phyloP scores from a whole-genome alignment of 1,284 basidiomycete species.

The Pyrrhoderma lamaoense region DNA sequence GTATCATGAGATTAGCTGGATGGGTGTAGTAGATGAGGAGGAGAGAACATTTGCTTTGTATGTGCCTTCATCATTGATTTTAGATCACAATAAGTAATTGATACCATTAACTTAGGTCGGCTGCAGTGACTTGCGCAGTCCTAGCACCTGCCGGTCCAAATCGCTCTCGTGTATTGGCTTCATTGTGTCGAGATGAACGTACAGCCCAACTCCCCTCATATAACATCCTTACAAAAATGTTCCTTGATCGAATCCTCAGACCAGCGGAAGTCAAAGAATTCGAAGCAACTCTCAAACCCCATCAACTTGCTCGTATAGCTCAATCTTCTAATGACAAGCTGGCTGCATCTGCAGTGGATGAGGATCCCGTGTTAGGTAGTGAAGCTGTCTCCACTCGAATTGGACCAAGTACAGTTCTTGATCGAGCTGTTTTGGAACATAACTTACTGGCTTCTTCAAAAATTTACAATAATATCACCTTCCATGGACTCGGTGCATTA shows the following conservation, averaged over 20 bases:
- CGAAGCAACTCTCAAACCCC: slow-evolving; percentile 78
- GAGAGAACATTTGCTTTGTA: slow-evolving; percentile 84
- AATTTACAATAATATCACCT: slow-evolving; percentile 93
- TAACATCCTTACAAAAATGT: slow-evolving; percentile 94
- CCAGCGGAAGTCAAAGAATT: slow-evolving; percentile 86
- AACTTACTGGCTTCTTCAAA: slow-evolving; percentile 93
- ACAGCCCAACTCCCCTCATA: slow-evolving; percentile 72
- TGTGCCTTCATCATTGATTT: too few relatives aligned
- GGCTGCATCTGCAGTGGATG: slow-evolving; percentile 43
- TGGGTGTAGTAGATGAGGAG: slow-evolving; percentile 82
- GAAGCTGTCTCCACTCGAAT: slow-evolving; percentile 59
- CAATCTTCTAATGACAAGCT: slow-evolving; percentile 73
- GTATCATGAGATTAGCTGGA: slow-evolving; percentile 92
- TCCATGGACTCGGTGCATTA: slow-evolving; percentile 77
- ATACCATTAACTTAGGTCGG: slow-evolving; percentile 46
- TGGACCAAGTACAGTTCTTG: slow-evolving; percentile 91
- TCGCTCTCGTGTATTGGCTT: slow-evolving; percentile 85
- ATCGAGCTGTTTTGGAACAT: slow-evolving; percentile 97
- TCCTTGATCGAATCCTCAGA: slow-evolving; percentile 92
- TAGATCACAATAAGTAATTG: too few relatives aligned
- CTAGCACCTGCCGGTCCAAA: slow-evolving; percentile 97
- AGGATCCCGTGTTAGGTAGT: slow-evolving; percentile 20
- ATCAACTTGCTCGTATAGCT: slow-evolving; percentile 88
- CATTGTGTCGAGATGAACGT: slow-evolving; percentile 91
- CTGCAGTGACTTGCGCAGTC: slow-evolving; percentile 92